Evolutionary conservation across 345 rosid species (phyloP).

Genomic region (Linum tenue): DNA sequence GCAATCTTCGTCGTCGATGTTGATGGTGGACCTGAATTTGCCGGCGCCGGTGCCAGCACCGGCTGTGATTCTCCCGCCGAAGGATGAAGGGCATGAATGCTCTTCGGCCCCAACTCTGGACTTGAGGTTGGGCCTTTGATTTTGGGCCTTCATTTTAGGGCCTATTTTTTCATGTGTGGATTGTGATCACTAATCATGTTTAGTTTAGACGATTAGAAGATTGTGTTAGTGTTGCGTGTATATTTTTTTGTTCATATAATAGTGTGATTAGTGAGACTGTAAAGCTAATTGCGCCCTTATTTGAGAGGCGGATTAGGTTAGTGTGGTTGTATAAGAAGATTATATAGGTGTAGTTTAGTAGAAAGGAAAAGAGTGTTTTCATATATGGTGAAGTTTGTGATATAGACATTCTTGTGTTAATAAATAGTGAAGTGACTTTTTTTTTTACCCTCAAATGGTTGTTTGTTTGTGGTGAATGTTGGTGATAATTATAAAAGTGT

Average conservation of each 20-base stretch:
- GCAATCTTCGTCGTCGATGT: slow-evolving; percentile 3
- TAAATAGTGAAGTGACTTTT: too few relatives aligned
- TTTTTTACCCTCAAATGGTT: too few relatives aligned
- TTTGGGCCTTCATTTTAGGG: background rate
- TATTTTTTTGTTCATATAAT: background rate
- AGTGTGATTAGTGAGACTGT: background rate
- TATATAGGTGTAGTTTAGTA: background rate
- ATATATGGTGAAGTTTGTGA: background rate
- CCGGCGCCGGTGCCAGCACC: slow-evolving; percentile 32
- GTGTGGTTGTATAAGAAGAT: background rate
- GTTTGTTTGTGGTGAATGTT: too few relatives aligned
- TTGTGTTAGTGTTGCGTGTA: background rate
- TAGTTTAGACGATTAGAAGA: background rate
- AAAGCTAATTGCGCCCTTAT: background rate
- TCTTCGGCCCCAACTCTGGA: slow-evolving; percentile 41
- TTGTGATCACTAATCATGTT: too few relatives aligned
- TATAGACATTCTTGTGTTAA: background rate
- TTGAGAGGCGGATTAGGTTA: background rate
- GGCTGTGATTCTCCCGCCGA: background rate
- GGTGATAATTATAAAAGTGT: too few relatives aligned
- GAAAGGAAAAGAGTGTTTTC: too few relatives aligned
- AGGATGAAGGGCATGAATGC: slow-evolving; percentile 20
- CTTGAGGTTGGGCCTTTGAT: slow-evolving; percentile 63
- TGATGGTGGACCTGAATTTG: slow-evolving; percentile 47
- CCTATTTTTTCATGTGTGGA: too few relatives aligned